Conservation (phyloP, 225 moss, liverwort and hornwort genomes). For the Sphagnum contortum region DNA sequence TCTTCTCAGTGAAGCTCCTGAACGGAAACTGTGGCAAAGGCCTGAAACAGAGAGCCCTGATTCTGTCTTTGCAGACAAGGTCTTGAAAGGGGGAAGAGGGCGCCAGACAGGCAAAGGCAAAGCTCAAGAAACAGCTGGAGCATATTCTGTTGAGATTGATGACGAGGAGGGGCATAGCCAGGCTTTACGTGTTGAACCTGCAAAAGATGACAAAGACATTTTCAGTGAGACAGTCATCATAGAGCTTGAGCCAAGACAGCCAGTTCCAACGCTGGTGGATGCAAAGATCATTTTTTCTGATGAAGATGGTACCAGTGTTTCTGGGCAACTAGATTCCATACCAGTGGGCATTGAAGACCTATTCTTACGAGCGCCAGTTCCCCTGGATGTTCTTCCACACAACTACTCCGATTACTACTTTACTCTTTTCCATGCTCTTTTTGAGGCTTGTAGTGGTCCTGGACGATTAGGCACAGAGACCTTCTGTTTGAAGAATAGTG, state of each 20-base stretch:
- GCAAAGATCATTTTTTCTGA: conserved; percentile 72
- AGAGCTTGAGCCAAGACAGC: conserved; percentile 86
- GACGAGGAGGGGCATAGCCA: conserved; percentile 10
- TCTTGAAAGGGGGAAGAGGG: conserved; percentile 7
- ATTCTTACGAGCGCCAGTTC: conserved; percentile 64
- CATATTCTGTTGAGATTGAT: conserved; percentile 29
- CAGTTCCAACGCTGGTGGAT: conserved; percentile 93
- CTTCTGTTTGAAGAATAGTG: conserved; percentile 50
- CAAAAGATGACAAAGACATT: conserved; percentile 14
- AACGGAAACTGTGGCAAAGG: conserved; percentile 27
- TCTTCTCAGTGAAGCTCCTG: conserved; percentile 74
- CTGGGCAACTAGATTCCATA: conserved; percentile 81
- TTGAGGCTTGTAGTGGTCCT: conserved; percentile 85
- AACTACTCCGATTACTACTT: conserved; percentile 48
- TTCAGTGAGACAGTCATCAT: conserved; percentile 48
- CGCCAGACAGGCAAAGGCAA: conserved; percentile 28
- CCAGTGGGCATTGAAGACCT: conserved; percentile 90
- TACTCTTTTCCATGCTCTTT: conserved; percentile 70
- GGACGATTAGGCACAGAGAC: conserved; percentile 74
- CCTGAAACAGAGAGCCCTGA: conserved; percentile 31
- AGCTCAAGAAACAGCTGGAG: conserved; percentile 20
- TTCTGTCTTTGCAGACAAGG: conserved; percentile 23
- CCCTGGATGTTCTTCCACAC: conserved; percentile 26
- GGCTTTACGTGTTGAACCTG: conserved; percentile 20
- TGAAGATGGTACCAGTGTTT: conserved; percentile 66